Base-by-base conservation (phyloP, 1,139 yeast genomes). In the Candida gigantensis region DNA sequence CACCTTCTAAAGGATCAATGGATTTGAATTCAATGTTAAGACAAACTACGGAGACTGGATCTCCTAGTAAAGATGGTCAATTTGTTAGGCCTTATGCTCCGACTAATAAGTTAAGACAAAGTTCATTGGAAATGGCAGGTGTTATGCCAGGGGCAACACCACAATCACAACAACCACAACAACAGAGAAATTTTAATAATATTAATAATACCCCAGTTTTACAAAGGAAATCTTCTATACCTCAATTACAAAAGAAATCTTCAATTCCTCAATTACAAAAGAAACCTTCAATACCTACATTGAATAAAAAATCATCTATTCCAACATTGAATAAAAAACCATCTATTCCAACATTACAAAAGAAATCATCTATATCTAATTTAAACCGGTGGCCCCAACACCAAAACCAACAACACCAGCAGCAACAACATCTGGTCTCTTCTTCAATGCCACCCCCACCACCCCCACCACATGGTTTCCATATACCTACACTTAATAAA, bases 1-100 rank as follows among this genome's bases (percentile, higher is more conserved):
- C 72, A 2, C 74, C 74, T 0, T 66, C 72, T 10, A 68, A 65
- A 43, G 63, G 65, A 28, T 63, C 68, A 5, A 60, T 59, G 60
- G 64, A 69, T 43, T 58, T 70, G 38, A 62, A 68, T 42, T 57
- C 57, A 28, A 46, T 68, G 20, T 50, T 68, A 35, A 49, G 45
- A 28, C 45, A 42, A 26, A 37, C 46, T n/a, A 41, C 47, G n/a
- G 48, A 49, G 45, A 43, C 41, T 24, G 46, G 45, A 29, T 42
- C 50, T n/a, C 45, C 51, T 5, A 44, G 51, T 30, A 45, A 46
- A 43, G 41, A 53, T 37, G 44, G 44, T 11, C n/a, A n/a, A n/a
- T 59, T 59, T 40, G 50, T 52, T 21, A 58, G 55, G 35, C 67
- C 67, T 6, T 37, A 32, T 10, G 55, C 60, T 23, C 67, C 65